Evolutionary conservation across 2,329 filamentous ascomycete genomes (phyloP).

Genomic region (Rutstroemia sp.): DNA sequence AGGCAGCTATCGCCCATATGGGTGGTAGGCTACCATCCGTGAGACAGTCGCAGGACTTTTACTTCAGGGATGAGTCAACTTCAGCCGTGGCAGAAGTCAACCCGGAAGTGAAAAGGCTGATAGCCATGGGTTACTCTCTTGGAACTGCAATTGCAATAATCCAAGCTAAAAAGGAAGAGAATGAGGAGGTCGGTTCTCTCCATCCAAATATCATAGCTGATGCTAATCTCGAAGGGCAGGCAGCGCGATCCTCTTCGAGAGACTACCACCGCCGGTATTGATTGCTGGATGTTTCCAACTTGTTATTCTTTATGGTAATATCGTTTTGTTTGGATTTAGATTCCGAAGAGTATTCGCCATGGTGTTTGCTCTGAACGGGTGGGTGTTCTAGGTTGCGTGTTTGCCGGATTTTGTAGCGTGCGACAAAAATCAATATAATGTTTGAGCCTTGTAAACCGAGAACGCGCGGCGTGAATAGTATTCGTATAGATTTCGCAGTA

Average conservation of each 20-base stretch:
- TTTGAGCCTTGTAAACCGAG: background rate
- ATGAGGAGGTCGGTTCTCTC: background rate
- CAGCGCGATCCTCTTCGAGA: background rate
- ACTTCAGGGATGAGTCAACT: background rate
- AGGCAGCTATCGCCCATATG: slow-evolving; percentile 18
- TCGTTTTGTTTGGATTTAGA: background rate
- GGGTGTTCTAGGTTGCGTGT: background rate
- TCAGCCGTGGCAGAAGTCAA: background rate
- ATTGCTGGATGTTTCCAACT: background rate
- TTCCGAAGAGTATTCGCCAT: background rate
- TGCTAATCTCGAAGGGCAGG: background rate
- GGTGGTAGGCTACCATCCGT: background rate
- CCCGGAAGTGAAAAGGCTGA: background rate
- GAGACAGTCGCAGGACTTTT: background rate
- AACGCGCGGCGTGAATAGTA: background rate
- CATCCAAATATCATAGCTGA: background rate
- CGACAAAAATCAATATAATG: background rate
- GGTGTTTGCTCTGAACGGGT: background rate
- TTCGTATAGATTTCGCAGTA: background rate
- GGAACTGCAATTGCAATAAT: background rate
- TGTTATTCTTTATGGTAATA: background rate
- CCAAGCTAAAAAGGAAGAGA: background rate
- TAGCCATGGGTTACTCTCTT: background rate
- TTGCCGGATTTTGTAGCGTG: background rate
- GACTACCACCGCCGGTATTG: background rate